phyloP scores from a whole-genome alignment of 2,329 filamentous ascomycete species.

The Lachnellula occidentalis region DNA sequence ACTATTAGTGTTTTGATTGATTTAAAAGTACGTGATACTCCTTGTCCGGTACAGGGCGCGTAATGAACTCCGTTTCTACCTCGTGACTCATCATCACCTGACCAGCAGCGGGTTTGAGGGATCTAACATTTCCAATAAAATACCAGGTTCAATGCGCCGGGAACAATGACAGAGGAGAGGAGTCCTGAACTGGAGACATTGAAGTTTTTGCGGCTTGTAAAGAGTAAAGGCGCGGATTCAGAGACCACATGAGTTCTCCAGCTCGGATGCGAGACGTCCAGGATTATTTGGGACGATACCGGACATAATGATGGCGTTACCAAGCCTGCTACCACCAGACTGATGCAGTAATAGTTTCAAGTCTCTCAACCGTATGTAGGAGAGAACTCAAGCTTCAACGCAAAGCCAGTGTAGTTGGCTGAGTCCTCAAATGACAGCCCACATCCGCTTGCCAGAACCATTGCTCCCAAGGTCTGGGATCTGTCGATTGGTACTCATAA shows the following conservation, averaged over 20 bases:
- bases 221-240: slow-evolving; percentile 10
- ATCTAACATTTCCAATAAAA: too few species aligned
- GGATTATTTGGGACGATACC: slow-evolving; percentile 16
- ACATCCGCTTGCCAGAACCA: slow-evolving; percentile 3
- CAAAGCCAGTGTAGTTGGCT: neutral
- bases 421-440: neutral
- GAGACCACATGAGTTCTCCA: too few species aligned
- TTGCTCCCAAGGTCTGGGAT: neutral
- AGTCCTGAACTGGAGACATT: too few species aligned
- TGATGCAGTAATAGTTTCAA: neutral
- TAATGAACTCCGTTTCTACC: too few species aligned
- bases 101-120: too few species aligned
- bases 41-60: too few species aligned
- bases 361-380: neutral
- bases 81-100: too few species aligned
- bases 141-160: too few species aligned
- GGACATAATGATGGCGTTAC: slow-evolving; percentile 8
- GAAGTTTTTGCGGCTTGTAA: neutral
- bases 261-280: slow-evolving; percentile 4
- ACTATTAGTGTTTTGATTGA: too few species aligned
- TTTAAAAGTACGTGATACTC: too few species aligned
- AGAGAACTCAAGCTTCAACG: neutral
- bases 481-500: neutral
- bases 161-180: too few species aligned
- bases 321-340: slow-evolving; percentile 1